A percentile compares a stretch with the other conserved stretches of the same genome.
These are phyloP conservation scores for Boletus speciosus DNA, from an alignment of 768 basidiomycete genomes.

Conservation along the genomic window DNA sequence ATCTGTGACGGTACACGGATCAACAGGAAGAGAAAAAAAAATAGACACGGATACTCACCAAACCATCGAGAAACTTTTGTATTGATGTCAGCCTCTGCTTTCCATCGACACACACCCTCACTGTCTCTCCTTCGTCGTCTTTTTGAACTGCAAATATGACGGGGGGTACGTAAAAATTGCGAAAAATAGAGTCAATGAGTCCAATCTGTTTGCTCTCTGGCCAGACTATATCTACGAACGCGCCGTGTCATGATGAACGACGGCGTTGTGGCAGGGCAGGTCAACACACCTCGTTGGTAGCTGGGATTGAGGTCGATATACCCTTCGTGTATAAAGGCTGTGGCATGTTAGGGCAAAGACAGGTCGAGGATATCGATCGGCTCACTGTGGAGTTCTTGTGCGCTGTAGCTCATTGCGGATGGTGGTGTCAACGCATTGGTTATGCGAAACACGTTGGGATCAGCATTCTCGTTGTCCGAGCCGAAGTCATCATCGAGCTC, in stretches of 20 bases:
- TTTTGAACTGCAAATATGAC: slow-evolving; percentile 44
- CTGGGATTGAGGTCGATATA: slow-evolving; percentile 65
- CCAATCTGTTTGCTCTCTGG: slow-evolving; percentile 59
- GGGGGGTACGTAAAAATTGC: slow-evolving; percentile 53
- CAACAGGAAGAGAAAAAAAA: neutral
- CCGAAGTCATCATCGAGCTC: slow-evolving; percentile 46
- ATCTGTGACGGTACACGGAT: slow-evolving; percentile 37
- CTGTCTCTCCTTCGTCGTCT: slow-evolving; percentile 39
- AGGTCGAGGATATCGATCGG: neutral
- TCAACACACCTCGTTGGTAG: slow-evolving; percentile 63
- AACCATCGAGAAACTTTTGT: slow-evolving; percentile 46
- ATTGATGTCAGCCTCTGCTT: slow-evolving; percentile 52
- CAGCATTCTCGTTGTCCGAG: slow-evolving; percentile 37
- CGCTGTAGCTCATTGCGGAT: slow-evolving; percentile 39
- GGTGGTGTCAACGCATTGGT: slow-evolving; percentile 40
- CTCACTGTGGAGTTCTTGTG: slow-evolving; percentile 47
- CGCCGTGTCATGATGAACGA: slow-evolving; percentile 1
- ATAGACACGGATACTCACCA: slow-evolving; percentile 25
- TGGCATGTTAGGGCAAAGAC: neutral
- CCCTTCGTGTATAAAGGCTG: slow-evolving; percentile 67
- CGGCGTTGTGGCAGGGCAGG: neutral
- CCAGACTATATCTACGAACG: slow-evolving; percentile 68
- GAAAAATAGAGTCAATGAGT: slow-evolving; percentile 49
- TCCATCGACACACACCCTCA: slow-evolving; percentile 49
- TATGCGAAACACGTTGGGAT: slow-evolving; percentile 43